A percentile compares a stretch with the other conserved stretches of the same genome.
Conservation (phyloP, 169 alveolate genomes). For the Cryptosporidium muris region DNA sequence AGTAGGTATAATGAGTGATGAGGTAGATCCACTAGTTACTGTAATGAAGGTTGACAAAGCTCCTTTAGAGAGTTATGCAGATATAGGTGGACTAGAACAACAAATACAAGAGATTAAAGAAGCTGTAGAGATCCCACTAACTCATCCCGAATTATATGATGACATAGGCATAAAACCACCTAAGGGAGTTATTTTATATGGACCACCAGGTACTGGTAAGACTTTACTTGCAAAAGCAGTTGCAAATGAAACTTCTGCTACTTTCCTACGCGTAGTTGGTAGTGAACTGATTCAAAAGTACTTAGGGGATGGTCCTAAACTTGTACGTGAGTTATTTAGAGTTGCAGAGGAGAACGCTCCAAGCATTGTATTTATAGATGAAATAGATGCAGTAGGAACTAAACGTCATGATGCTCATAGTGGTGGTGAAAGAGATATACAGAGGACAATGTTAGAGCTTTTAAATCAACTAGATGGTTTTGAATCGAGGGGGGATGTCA, state of each 20-base stretch:
- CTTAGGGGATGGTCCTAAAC: conserved; percentile 98
- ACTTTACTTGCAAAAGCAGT: conserved; percentile 94
- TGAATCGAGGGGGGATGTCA: conserved; percentile 98
- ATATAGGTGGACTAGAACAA: conserved; percentile 98
- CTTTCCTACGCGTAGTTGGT: conserved; percentile 99
- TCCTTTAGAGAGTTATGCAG: conserved; percentile 99
- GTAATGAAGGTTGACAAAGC: conserved; percentile 98
- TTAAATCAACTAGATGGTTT: conserved; percentile 99
- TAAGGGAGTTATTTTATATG: conserved; percentile 90
- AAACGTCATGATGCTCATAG: conserved; percentile 96
- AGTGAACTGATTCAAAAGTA: conserved; percentile 98
- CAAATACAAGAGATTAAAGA: conserved; percentile 94
- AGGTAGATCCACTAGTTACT: conserved; percentile 95
- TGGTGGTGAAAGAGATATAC: conserved; percentile 99
- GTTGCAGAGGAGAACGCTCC: conserved; percentile 99
- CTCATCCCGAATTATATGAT: conserved; percentile 99
- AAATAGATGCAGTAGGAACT: conserved; percentile 99
- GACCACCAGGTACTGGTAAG: conserved; percentile 96
- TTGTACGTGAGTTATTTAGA: conserved; percentile 98
- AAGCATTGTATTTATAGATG: conserved; percentile 98
- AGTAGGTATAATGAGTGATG: conserved; percentile 98
- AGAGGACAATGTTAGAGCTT: conserved; percentile 99
- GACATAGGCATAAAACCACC: conserved; percentile 98
- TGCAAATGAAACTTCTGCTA: conserved; percentile 98
- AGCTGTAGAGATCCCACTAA: conserved; percentile 96